Evolutionary conservation across 108 stramenopile genomes (phyloP), one percentile per base, ranked within the genome.

Genomic region (Mayamaea pseudoterrestris): DNA sequence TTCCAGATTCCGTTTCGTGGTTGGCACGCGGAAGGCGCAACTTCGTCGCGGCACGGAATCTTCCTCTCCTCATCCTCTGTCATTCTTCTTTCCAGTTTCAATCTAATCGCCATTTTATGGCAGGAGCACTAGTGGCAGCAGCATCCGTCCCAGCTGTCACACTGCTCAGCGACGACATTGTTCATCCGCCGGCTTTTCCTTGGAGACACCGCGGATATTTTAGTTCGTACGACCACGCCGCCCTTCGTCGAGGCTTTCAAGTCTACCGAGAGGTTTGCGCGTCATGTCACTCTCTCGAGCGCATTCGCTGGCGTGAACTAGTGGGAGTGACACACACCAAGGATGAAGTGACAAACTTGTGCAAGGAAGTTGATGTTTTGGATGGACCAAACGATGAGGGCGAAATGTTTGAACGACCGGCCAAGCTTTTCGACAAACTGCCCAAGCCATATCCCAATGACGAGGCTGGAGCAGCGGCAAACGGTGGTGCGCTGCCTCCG

Each of bases 181-280:
- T 75, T 34, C 89, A 82, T 58, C 57, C 83, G 41, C 64, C 73
- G 23, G 55, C 66, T 42, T 78, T 65, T 57, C 76, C 77, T 14
- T 91, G 89, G 89, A 61, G 74, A 11, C 83, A 86, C 69, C 47
- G 58, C 28, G 89, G 89, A 41, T 69, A 80, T 44, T 62, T 85
- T 41, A 75, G 78, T 30, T 76, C 83, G 30, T 93, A 73, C 55
- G 91, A 95, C 53, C 74, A 70, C 62, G 78, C 74, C 6, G 78
- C 91, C 28, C 84, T 99, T 54, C 94, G 98, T 44, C 93, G 98
- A 30, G 98, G 98, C 29, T 95, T 93, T 78, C 98, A 98, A 66
- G 98, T 99, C 30, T 99, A 97, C 80, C 92, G 90, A 53, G 79
- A 99, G 67, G 95, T 99, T 25, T 99, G 98, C 76, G 89, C 94